phyloP scores from a whole-genome alignment of 2,329 filamentous ascomycete genomes.

The Pseudohalonectria lignicola region DNA sequence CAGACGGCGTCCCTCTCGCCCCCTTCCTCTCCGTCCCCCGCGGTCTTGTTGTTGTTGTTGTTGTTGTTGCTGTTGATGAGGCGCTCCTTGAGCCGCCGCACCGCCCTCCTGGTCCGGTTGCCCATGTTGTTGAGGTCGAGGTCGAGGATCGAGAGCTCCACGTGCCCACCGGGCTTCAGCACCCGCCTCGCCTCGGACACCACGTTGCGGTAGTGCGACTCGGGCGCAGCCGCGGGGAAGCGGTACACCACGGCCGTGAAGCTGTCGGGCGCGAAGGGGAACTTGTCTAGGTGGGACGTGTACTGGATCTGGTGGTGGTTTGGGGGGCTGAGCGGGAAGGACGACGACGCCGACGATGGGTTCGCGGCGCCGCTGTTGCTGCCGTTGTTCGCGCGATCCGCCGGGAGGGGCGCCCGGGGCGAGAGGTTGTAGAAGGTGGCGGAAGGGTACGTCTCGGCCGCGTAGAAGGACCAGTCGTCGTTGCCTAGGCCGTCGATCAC shows the following conservation, averaged over 20 bases:
- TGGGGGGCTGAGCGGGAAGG: conserved; percentile 44
- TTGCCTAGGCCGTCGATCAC: conserved; percentile 80
- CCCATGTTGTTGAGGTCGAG: conserved; percentile 79
- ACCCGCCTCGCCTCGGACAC: conserved; percentile 68
- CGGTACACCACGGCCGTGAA: conserved; percentile 69
- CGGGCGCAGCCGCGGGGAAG: conserved; percentile 60
- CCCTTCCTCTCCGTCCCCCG: too few species aligned
- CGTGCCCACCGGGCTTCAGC: conserved; percentile 63
- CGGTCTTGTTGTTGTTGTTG: background rate
- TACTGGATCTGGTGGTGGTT: conserved; percentile 73
- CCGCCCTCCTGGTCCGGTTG: conserved; percentile 53
- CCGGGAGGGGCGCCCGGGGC: conserved; percentile 38
- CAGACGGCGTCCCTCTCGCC: conserved; percentile 48
- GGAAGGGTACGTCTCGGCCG: conserved; percentile 65
- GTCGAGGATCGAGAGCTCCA: conserved; percentile 71
- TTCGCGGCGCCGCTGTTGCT: conserved; percentile 21
- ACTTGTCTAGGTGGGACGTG: conserved; percentile 47
- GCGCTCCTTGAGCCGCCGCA: conserved; percentile 61
- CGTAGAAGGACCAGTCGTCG: conserved; percentile 80
- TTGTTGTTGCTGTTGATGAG: background rate
- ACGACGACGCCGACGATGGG: conserved; percentile 6
- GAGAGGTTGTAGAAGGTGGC: conserved; percentile 70
- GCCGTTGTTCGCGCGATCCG: conserved; percentile 19
- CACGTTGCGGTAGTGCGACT: conserved; percentile 58
- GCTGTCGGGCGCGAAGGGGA: conserved; percentile 66